phyloP scores from a whole-genome alignment of 164 flowering plant species.

The Brasenia schreberi region DNA sequence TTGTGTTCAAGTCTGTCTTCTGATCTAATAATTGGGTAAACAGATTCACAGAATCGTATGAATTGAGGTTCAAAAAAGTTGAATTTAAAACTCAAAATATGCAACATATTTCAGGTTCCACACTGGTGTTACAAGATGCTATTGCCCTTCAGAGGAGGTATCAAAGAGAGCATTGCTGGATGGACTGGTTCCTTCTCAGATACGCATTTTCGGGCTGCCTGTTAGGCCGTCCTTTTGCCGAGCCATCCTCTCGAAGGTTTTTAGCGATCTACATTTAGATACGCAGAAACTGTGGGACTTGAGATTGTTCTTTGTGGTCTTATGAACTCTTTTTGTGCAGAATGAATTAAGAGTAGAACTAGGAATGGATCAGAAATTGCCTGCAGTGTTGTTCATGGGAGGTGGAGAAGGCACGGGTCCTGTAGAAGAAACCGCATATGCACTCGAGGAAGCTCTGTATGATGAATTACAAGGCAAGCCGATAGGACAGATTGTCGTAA shows the following conservation, averaged over 20 bases:
- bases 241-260: conserved; percentile 64
- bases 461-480: conserved; percentile 46
- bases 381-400: conserved; percentile 93
- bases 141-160: conserved; percentile 88
- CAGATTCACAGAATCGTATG: neutral
- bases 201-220: conserved; percentile 78
- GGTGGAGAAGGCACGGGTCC: conserved; percentile 99
- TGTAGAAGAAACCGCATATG: conserved; percentile 73
- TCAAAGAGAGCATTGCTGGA: conserved; percentile 73
- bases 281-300: neutral
- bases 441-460: conserved; percentile 67
- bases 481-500: conserved; percentile 65
- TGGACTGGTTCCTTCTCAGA: conserved; percentile 67
- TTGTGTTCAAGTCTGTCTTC: no score
- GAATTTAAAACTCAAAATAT: no score
- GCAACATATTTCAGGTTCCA: conserved; percentile 52
- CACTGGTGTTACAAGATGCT: conserved; percentile 75
- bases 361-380: conserved; percentile 66
- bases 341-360: conserved; percentile 66
- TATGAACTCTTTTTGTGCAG: conserved; percentile 16
- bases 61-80: neutral
- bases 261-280: neutral
- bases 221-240: conserved; percentile 79
- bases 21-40: neutral
- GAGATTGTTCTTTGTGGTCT: neutral